Evolutionary conservation across 495 filamentous ascomycete species (phyloP).

Genomic region (Pseudoneurospora amorphoporcata): DNA sequence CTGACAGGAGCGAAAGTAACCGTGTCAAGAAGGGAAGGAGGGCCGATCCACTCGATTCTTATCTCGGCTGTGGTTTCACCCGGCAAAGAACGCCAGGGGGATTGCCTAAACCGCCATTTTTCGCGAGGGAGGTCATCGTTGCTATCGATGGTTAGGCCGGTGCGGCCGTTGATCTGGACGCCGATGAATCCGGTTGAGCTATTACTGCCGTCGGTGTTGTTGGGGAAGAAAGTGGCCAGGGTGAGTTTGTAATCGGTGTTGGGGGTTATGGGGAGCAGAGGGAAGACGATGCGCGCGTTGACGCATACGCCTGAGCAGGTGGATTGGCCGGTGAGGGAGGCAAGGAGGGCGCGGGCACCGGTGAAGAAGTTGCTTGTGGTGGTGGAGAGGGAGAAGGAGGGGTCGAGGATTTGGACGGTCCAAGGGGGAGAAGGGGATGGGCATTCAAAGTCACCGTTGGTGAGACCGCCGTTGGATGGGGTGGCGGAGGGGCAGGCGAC

Average conservation of each 20-base stretch:
- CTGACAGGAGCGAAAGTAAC: constrained; percentile 2
- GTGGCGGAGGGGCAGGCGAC: constrained; percentile 3
- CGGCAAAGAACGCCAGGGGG: neutral
- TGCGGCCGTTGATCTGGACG: neutral
- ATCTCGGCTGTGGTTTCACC: neutral
- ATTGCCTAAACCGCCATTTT: neutral
- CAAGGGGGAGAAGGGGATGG: constrained; percentile 4
- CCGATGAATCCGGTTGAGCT: neutral
- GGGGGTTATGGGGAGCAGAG: neutral
- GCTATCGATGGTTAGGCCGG: neutral
- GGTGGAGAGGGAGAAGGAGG: neutral
- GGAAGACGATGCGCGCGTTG: neutral
- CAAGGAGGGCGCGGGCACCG: neutral
- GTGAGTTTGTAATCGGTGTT: constrained; percentile 3
- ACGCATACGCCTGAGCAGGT: neutral
- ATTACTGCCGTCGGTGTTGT: neutral
- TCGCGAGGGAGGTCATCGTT: neutral
- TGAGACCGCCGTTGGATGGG: neutral
- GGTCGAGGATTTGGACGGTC: constrained; percentile 10
- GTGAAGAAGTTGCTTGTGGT: constrained; percentile 1
- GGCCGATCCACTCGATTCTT: neutral
- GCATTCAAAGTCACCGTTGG: constrained; percentile 18
- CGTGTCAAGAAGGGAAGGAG: neutral
- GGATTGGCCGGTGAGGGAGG: neutral
- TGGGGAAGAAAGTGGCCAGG: neutral